These are phyloP conservation scores for Eutrema yunnanense DNA, from an alignment of 345 rosid genomes.

Conservation along the genomic window DNA sequence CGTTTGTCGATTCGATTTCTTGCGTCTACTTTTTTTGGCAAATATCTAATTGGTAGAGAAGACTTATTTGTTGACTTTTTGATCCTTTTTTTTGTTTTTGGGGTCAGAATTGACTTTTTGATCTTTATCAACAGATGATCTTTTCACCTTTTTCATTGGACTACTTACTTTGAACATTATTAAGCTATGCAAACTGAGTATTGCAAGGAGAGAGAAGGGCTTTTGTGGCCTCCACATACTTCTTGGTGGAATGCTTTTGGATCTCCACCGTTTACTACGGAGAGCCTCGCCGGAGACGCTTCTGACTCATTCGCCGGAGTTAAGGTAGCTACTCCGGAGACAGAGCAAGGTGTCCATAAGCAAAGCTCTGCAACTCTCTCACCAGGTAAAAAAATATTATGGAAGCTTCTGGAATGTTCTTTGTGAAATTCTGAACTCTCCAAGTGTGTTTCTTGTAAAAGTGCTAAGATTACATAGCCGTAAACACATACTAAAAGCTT, in stretches of 20 bases:
- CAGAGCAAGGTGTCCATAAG: constrained; percentile 37
- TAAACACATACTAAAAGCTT: background rate
- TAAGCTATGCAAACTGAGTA: constrained; percentile 67
- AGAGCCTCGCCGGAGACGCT: constrained; percentile 36
- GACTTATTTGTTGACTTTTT: background rate
- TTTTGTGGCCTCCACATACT: constrained; percentile 42
- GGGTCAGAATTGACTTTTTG: background rate
- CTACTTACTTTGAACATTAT: constrained; percentile 14
- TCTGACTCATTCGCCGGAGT: constrained; percentile 40
- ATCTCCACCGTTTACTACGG: constrained; percentile 43
- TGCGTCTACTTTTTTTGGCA: background rate
- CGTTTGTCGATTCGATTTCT: background rate
- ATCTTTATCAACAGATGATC: constrained; percentile 18
- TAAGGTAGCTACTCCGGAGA: constrained; percentile 33
- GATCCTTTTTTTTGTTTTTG: no score
- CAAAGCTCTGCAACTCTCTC: constrained; percentile 39
- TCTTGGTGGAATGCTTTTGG: constrained; percentile 63
- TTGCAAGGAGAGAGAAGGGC: constrained; percentile 40
- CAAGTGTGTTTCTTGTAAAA: background rate
- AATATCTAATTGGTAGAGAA: constrained; percentile 1
- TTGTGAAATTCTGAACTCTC: background rate
- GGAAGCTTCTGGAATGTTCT: background rate
- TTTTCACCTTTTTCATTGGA: background rate
- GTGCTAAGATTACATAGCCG: background rate
- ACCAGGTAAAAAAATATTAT: constrained; percentile 34